Conservation (phyloP, 2,329 filamentous ascomycete genomes). For the Cercospora canescens region DNA sequence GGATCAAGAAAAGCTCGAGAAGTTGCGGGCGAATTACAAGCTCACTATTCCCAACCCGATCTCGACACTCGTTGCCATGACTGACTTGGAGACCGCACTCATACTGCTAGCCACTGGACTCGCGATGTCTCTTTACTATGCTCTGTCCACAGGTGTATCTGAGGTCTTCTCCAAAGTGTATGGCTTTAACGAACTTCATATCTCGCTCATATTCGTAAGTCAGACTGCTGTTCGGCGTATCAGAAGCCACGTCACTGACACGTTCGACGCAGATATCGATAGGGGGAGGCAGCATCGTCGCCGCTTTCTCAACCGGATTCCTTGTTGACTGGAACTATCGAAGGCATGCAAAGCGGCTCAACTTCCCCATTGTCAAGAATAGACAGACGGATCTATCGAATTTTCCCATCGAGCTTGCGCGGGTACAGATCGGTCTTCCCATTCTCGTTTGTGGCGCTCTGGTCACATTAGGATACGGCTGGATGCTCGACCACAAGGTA, state of each 20-base stretch:
- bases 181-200: constrained; percentile 41
- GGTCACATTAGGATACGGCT: constrained; percentile 43
- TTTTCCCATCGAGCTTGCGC: constrained; percentile 47
- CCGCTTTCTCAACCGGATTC: constrained; percentile 42
- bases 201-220: constrained; percentile 38
- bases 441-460: constrained; percentile 36
- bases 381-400: constrained; percentile 39
- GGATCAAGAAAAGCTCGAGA: constrained; percentile 25
- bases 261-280: constrained; percentile 36
- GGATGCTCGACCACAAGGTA: constrained; percentile 39
- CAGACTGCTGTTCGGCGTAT: not conserved
- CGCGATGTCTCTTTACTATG: constrained; percentile 44
- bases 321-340: constrained; percentile 48
- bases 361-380: constrained; percentile 37
- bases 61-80: constrained; percentile 28
- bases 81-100: constrained; percentile 38
- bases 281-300: constrained; percentile 42
- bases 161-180: constrained; percentile 41
- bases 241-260: not conserved
- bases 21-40: constrained; percentile 27
- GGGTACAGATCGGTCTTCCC: constrained; percentile 44
- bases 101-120: constrained; percentile 42
- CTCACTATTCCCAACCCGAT: constrained; percentile 33
- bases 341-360: constrained; percentile 35
- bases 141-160: constrained; percentile 42